Conservation (phyloP, 345 rosid genomes). For the Camelina hispida region DNA sequence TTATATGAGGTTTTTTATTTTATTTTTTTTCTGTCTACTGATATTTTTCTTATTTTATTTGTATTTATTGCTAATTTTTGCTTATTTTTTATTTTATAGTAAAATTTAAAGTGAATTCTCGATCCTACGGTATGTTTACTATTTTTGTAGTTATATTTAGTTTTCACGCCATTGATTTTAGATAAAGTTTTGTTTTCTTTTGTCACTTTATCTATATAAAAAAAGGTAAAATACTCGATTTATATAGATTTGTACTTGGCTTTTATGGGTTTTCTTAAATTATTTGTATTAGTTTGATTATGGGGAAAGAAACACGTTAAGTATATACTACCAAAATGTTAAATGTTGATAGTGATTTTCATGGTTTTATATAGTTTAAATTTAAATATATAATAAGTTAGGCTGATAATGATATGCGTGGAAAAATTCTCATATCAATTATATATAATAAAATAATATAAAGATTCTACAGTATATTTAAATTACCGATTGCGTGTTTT, state of each 20-base stretch:
- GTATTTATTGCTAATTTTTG: too few relatives aligned
- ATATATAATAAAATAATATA: too few relatives aligned
- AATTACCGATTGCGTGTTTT: too few relatives aligned
- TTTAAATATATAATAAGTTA: slow-evolving; percentile 15
- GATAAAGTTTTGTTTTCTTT: background rate
- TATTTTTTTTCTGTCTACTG: too few relatives aligned
- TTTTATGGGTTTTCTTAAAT: background rate
- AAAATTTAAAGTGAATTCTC: too few relatives aligned
- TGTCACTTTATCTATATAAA: background rate
- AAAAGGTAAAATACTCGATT: background rate
- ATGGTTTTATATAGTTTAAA: background rate
- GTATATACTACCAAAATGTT: slow-evolving; percentile 7
- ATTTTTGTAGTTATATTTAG: too few relatives aligned
- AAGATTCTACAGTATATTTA: too few relatives aligned
- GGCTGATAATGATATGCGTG: background rate
- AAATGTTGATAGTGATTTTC: slow-evolving; percentile 22
- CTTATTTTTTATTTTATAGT: too few relatives aligned
- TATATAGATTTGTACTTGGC: background rate
- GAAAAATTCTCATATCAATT: background rate
- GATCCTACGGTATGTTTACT: too few relatives aligned
- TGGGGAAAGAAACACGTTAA: slow-evolving; percentile 30
- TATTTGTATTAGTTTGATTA: background rate
- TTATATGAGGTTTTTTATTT: background rate
- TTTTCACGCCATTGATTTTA: background rate
- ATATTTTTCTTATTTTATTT: too few relatives aligned